phyloP scores from a whole-genome alignment of 2,329 filamentous ascomycete genomes.

The Alternaria consortialis region DNA sequence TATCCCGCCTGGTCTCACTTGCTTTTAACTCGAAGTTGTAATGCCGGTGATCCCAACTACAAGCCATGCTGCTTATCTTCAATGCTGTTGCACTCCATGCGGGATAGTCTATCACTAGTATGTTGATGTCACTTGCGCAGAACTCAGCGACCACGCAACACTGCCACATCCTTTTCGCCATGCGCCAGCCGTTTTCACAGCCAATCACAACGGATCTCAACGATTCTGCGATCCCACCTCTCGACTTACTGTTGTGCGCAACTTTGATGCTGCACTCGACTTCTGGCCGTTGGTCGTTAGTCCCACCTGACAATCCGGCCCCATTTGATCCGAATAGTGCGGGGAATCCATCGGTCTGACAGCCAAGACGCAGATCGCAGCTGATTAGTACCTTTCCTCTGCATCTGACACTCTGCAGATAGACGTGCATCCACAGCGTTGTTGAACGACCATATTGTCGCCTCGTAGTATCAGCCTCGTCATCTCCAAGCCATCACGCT shows the following conservation, averaged over 20 bases:
- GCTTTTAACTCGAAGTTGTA: neutral
- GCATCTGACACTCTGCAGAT: conserved; percentile 30
- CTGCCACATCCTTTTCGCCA: conserved; percentile 18
- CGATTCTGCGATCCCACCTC: neutral
- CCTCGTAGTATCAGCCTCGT: neutral
- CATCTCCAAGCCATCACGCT: conserved; percentile 2
- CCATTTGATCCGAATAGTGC: conserved; percentile 12
- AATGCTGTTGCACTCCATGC: conserved; percentile 1
- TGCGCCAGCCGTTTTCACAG: conserved; percentile 1
- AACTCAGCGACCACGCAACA: conserved; percentile 6
- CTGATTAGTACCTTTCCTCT: conserved; percentile 14
- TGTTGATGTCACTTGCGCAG: conserved; percentile 16
- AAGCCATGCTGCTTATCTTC: conserved; percentile 17
- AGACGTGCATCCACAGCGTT: conserved; percentile 24
- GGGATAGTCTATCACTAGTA: conserved; percentile 17
- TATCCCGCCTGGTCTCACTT: neutral
- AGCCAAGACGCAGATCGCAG: conserved; percentile 24
- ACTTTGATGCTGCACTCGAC: neutral
- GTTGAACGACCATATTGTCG: conserved; percentile 21
- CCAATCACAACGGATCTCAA: neutral
- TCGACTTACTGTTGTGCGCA: neutral
- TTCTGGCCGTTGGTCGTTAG: neutral
- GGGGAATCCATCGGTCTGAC: conserved; percentile 20
- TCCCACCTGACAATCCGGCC: neutral
- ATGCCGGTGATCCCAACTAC: neutral